Conservation (phyloP, 83 land plant genomes). For the Picea abies region DNA sequence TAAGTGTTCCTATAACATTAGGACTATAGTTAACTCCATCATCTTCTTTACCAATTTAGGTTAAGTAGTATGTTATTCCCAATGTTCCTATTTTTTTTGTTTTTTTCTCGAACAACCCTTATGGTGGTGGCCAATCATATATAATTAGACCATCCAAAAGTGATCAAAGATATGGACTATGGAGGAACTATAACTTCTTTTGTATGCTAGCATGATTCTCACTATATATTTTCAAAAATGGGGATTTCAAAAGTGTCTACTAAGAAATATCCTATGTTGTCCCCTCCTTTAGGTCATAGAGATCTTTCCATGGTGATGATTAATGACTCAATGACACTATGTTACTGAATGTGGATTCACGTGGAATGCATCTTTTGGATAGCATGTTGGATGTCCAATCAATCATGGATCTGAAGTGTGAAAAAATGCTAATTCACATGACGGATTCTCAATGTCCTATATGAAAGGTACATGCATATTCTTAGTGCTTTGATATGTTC, state of each 20-base stretch:
- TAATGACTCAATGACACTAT: no score
- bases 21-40: neutral
- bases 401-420: no score
- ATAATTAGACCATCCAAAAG: neutral
- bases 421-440: no score
- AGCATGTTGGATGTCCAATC: no score
- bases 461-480: no score
- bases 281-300: no score
- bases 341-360: no score
- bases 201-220: slow-evolving; percentile 2
- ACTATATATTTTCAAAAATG: neutral
- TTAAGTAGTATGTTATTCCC: neutral
- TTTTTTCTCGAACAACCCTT: neutral
- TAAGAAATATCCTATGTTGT: neutral
- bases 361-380: no score
- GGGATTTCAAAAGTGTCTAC: neutral
- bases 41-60: neutral
- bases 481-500: no score
- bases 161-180: neutral
- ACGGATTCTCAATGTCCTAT: no score
- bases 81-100: neutral
- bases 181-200: slow-evolving; percentile 7
- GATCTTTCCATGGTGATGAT: no score
- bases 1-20: neutral
- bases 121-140: neutral